phyloP scores from a whole-genome alignment of 108 stramenopile species.

The Fistulifera solaris region DNA sequence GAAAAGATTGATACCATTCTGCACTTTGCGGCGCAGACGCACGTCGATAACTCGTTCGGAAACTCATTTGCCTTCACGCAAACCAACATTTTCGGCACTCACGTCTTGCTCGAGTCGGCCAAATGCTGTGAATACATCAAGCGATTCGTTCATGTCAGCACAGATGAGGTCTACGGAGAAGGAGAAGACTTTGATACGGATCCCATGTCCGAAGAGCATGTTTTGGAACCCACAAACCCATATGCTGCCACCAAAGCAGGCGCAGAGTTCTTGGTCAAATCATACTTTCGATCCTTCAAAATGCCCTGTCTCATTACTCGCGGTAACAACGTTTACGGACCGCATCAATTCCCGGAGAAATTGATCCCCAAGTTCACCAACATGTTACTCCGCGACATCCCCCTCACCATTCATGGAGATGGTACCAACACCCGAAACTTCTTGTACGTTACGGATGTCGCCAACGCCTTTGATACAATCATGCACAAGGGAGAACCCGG shows the following conservation, averaged over 20 bases:
- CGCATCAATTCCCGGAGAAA: constrained; percentile 99
- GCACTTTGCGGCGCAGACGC: constrained; percentile 99
- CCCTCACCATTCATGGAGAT: constrained; percentile 95
- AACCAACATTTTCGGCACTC: constrained; percentile 97
- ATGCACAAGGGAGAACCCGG: constrained; percentile 89
- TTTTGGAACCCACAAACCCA: constrained; percentile 97
- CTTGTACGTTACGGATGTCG: constrained; percentile 95
- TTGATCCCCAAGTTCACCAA: constrained; percentile 99
- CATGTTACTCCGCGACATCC: constrained; percentile 81
- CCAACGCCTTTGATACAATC: constrained; percentile 91
- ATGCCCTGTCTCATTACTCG: constrained; percentile 93
- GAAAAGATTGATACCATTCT: constrained; percentile 96
- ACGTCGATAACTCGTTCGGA: constrained; percentile 98
- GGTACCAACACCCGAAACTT: constrained; percentile 96
- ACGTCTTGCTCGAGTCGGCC: constrained; percentile 95
- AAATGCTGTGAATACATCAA: constrained; percentile 73
- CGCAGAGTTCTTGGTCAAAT: constrained; percentile 96
- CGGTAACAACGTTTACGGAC: constrained; percentile 99
- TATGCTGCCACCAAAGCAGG: constrained; percentile 99
- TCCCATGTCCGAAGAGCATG: constrained; percentile 95
- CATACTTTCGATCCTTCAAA: constrained; percentile 88
- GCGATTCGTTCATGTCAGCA: constrained; percentile 95
- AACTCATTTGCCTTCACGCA: constrained; percentile 98
- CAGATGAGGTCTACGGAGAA: constrained; percentile 99
- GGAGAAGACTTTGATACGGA: constrained; percentile 87